Percentiles rank a stretch among this genome's conserved stretches.
phyloP scores from a whole-genome alignment of 768 basidiomycete genomes.

The Trametes villosa region DNA sequence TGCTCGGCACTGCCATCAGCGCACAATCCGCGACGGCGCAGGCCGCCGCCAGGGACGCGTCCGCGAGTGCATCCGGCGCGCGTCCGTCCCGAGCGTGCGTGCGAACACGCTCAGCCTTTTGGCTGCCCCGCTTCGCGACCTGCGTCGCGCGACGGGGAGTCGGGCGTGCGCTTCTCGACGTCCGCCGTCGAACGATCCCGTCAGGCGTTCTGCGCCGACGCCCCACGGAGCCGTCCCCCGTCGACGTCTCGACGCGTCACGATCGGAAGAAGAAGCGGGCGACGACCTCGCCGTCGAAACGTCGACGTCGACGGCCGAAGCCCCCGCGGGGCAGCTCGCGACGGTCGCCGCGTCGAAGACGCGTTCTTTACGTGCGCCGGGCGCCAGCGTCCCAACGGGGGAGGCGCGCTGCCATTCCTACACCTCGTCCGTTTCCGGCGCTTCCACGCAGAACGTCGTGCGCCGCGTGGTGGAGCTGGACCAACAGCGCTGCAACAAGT shows the following conservation, averaged over 20 bases:
- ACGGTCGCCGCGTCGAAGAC: too few species aligned
- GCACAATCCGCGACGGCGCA: too few species aligned
- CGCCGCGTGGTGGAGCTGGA: slow-evolving; percentile 6
- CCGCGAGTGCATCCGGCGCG: too few species aligned
- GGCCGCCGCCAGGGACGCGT: too few species aligned
- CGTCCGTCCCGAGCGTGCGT: not conserved
- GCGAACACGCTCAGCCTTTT: not conserved
- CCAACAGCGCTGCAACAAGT: slow-evolving; percentile 7
- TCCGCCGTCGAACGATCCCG: slow-evolving; percentile 16
- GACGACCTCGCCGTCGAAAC: not conserved
- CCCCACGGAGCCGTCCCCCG: not conserved
- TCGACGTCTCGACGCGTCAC: too few species aligned
- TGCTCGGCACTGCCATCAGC: too few species aligned
- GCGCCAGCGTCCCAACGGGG: not conserved
- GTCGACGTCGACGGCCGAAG: too few species aligned
- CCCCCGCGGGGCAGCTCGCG: too few species aligned
- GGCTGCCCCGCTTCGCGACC: not conserved
- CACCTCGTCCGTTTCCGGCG: not conserved
- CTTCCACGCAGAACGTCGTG: slow-evolving; percentile 3
- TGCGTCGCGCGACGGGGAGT: too few species aligned
- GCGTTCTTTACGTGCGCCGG: too few species aligned
- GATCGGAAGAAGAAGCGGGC: too few species aligned
- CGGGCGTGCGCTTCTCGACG: slow-evolving; percentile 10
- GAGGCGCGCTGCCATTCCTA: not conserved
- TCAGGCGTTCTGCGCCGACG: slow-evolving; percentile 2